Percentiles rank a stretch among this genome's conserved stretches.
phyloP scores from a whole-genome alignment of 2,329 filamentous ascomycete species.

The Cladophialophora bantiana region DNA sequence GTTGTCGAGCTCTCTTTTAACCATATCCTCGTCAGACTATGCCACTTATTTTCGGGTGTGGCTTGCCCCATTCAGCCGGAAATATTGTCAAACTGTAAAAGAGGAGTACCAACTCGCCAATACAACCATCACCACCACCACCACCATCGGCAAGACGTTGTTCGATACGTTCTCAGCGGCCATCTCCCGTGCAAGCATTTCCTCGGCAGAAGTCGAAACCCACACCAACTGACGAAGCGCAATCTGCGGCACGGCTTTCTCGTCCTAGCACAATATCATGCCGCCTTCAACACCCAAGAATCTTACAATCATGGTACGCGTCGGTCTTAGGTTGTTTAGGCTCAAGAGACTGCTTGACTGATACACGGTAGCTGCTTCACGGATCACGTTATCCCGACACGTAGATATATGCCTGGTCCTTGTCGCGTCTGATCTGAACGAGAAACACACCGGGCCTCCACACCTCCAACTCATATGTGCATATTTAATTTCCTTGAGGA shows the following conservation, averaged over 20 bases:
- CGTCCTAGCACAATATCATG: not conserved
- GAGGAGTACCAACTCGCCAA: not conserved
- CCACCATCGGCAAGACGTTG: not conserved
- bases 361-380: not conserved
- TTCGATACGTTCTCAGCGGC: not conserved
- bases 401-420: not conserved
- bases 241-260: not conserved
- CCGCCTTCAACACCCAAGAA: not conserved
- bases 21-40: too few relatives aligned
- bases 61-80: not conserved
- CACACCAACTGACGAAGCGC: not conserved
- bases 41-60: too few relatives aligned
- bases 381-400: not conserved
- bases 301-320: not conserved
- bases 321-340: not conserved
- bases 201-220: not conserved
- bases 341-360: not conserved
- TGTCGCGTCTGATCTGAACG: slow-evolving; percentile 4
- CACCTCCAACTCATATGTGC: not conserved
- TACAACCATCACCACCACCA: not conserved
- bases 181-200: not conserved
- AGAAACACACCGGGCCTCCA: not conserved
- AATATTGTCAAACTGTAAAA: not conserved
- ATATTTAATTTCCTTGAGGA: slow-evolving; percentile 19
- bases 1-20: too few relatives aligned